A percentile compares a stretch with the other conserved stretches of the same genome.
phyloP scores from a whole-genome alignment of 495 filamentous ascomycete species.

The Astrocystis sublimbata region DNA sequence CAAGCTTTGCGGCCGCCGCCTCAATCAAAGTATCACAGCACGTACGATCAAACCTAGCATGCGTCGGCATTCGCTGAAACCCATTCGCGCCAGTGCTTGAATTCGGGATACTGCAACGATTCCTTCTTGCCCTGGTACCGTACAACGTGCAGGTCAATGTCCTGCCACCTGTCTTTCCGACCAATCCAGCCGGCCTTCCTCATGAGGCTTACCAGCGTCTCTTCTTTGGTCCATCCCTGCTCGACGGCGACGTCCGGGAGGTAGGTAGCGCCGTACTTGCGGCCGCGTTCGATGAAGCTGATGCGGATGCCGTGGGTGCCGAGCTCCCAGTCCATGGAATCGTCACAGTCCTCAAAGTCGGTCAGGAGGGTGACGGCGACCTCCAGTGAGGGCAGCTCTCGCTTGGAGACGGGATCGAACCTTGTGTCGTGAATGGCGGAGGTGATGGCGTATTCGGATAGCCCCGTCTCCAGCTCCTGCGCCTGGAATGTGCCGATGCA shows the following conservation, averaged over 20 bases:
- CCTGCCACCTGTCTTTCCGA: constrained; percentile 67
- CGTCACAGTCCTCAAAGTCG: constrained; percentile 69
- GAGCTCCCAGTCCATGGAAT: constrained; percentile 81
- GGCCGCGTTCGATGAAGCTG: constrained; percentile 66
- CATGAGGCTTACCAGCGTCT: constrained; percentile 87
- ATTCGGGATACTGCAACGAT: constrained; percentile 68
- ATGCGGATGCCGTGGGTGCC: constrained; percentile 84
- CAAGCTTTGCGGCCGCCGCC: constrained; percentile 5
- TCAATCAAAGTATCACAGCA: neutral
- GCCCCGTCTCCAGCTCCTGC: constrained; percentile 68
- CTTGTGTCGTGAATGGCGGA: constrained; percentile 88
- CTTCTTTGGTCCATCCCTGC: constrained; percentile 95
- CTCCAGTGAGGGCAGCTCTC: constrained; percentile 68
- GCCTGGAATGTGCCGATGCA: constrained; percentile 96
- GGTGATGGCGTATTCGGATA: constrained; percentile 81
- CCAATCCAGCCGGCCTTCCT: constrained; percentile 88
- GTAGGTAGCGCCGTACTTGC: constrained; percentile 79
- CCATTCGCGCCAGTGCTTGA: constrained; percentile 77
- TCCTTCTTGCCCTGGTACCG: constrained; percentile 80
- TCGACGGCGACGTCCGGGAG: constrained; percentile 88
- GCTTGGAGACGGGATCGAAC: constrained; percentile 69
- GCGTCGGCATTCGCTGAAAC: constrained; percentile 36
- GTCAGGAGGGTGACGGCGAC: constrained; percentile 74
- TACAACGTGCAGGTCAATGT: constrained; percentile 72
- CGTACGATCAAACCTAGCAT: constrained; percentile 8